Evolutionary conservation across 2,329 filamentous ascomycete genomes (phyloP), one percentile per base, ranked within the genome.

Genomic region (Sporothrix schenckii): DNA sequence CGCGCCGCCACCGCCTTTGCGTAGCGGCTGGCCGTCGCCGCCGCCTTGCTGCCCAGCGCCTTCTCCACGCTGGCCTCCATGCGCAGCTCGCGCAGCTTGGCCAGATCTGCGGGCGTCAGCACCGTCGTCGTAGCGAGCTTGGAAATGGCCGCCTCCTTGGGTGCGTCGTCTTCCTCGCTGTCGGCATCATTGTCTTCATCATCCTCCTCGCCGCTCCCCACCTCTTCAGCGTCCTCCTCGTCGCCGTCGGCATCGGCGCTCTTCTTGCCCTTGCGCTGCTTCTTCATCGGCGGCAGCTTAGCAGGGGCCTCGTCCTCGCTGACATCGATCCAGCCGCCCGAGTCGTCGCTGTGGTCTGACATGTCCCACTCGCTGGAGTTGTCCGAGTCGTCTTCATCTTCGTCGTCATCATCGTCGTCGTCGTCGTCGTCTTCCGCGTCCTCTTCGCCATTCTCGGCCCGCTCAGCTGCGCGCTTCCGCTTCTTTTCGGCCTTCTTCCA

Each of bases 71-170:
- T 87, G 24, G 92, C 88, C 56, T 91, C 84, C 66, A 91, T 84
- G 61, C 92, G 92, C 30, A 99, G 89, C 80, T 97, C 94, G 72
- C 92, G 89, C 24, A 99, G 89, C 79, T 98, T 98, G 75, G 92
- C 90, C n/a, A 98, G 87, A 80, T 99, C 95, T 14, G 95, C 95
- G 0, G 95, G 95, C 0, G 95, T 99, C 72, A 99, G 89, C 74
- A 99, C 96, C 65, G 92, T 91, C 2, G 92, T 97, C 0, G 92
- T 97, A n/a, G 94, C 94, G 56, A 97, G 88, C 76, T 89, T 93
- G 14, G 90, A 89, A 74, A 89, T 86, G 7, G 61, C 16, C 30
- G 39, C 49, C 72, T 83, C 82, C 70, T 83, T 78, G 7, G 82
- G 75, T 72, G 84, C 81, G 14, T 80, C 81, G n/a, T 82, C 81